phyloP scores from a whole-genome alignment of 1,284 basidiomycete genomes.

The Xerocomus minutiporus region DNA sequence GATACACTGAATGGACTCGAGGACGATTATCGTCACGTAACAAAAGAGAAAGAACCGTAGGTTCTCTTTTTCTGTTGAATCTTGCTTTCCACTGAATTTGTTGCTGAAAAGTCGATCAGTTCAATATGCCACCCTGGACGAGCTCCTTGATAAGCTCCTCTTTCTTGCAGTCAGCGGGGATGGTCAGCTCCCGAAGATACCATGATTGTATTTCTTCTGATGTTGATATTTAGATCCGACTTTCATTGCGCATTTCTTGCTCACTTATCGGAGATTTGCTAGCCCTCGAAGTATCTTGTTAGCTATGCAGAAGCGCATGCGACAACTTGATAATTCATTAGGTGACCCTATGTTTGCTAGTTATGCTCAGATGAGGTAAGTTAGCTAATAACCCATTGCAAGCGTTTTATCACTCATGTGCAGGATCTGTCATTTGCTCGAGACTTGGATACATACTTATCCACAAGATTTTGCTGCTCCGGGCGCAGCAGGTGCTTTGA shows the following conservation, averaged over 20 bases:
- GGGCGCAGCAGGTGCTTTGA: slow-evolving; percentile 65
- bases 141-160: slow-evolving; percentile 70
- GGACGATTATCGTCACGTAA: slow-evolving; percentile 26
- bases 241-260: slow-evolving; percentile 71
- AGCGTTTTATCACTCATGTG: slow-evolving; percentile 6
- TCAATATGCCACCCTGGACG: slow-evolving; percentile 69
- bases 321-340: slow-evolving; percentile 64
- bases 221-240: slow-evolving; percentile 50
- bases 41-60: slow-evolving; percentile 43
- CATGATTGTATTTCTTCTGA: slow-evolving; percentile 9
- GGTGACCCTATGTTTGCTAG: slow-evolving; percentile 78
- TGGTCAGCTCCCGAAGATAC: slow-evolving; percentile 42
- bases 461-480: slow-evolving; percentile 72
- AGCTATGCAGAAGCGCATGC: slow-evolving; percentile 80
- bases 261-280: slow-evolving; percentile 75
- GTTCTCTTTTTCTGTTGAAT: slow-evolving; percentile 19
- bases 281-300: slow-evolving; percentile 70
- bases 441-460: slow-evolving; percentile 69
- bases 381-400: neutral
- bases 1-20: slow-evolving; percentile 20
- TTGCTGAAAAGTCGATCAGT: slow-evolving; percentile 48
- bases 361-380: slow-evolving; percentile 77
- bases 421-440: slow-evolving; percentile 72
- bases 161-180: slow-evolving; percentile 74
- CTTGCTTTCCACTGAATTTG: slow-evolving; percentile 13